These are phyloP conservation scores for Monilinia aucupariae DNA, from an alignment of 2,329 filamentous ascomycete species.

Conservation along the genomic window DNA sequence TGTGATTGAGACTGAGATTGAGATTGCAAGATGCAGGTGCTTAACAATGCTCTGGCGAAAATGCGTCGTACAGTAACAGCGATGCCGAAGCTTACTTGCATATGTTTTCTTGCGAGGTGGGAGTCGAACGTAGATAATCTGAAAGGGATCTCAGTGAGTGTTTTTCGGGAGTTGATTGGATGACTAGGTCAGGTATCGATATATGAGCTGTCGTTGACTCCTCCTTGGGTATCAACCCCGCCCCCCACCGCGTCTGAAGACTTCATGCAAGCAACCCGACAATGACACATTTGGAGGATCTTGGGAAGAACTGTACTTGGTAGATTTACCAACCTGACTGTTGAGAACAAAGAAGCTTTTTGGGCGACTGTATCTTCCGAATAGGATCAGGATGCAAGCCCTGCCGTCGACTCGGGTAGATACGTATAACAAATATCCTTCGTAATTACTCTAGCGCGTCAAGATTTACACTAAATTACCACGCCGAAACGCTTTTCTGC, in stretches of 20 bases:
- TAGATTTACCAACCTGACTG: background rate
- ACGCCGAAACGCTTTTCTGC: background rate
- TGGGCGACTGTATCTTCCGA: too few relatives aligned
- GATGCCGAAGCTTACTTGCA: conserved; percentile 11
- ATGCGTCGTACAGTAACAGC: conserved; percentile 12
- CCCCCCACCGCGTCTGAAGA: conserved; percentile 1
- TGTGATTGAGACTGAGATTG: too few relatives aligned
- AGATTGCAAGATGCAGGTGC: too few relatives aligned
- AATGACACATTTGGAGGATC: background rate
- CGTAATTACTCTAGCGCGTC: background rate
- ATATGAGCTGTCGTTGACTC: conserved; percentile 4
- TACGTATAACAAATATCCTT: too few relatives aligned
- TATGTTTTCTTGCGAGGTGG: background rate
- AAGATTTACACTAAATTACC: background rate
- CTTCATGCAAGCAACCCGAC: too few relatives aligned
- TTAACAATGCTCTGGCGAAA: too few relatives aligned
- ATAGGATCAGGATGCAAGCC: background rate
- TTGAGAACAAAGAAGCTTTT: background rate
- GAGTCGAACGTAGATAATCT: too few relatives aligned
- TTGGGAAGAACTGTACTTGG: background rate
- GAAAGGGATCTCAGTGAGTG: background rate
- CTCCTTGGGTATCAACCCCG: conserved; percentile 6
- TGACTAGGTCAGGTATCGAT: too few relatives aligned
- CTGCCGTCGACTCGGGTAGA: background rate
- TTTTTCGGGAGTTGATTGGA: background rate